Conservation (phyloP, 768 basidiomycete species). For the Boletus subcaerulescens region DNA sequence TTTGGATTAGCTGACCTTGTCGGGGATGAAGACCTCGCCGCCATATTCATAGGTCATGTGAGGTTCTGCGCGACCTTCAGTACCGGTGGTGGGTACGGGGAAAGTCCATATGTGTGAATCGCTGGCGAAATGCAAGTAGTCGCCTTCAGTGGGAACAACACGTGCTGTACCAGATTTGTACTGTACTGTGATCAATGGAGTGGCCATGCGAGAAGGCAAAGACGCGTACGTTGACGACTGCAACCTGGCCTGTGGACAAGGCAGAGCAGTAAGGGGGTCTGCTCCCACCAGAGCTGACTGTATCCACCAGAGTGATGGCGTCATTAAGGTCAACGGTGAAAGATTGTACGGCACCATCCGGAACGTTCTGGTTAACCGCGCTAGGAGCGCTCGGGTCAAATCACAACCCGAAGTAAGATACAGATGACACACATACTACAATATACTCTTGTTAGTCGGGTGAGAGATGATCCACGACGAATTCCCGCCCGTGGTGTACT, state of each 20-base stretch:
- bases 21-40: conserved; percentile 59
- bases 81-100: conserved; percentile 38
- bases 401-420: neutral
- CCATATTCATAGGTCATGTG: conserved; percentile 62
- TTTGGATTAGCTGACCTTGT: conserved; percentile 45
- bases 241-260: conserved; percentile 56
- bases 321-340: conserved; percentile 50
- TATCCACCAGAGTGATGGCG: conserved; percentile 43
- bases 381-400: conserved; percentile 31
- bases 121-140: conserved; percentile 33
- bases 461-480: conserved; percentile 62
- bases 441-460: conserved; percentile 53
- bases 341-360: conserved; percentile 48
- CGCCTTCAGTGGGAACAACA: conserved; percentile 46
- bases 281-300: conserved; percentile 47
- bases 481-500: conserved; percentile 41
- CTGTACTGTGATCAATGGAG: conserved; percentile 22
- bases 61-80: conserved; percentile 48
- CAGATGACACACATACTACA: conserved; percentile 49
- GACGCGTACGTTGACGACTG: conserved; percentile 50
- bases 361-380: conserved; percentile 53
- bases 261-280: conserved; percentile 50
- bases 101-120: conserved; percentile 49
- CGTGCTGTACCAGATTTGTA: conserved; percentile 54
- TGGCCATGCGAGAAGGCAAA: neutral